These are phyloP conservation scores for Silene conica DNA, from an alignment of 148 eudicot species.

Conservation along the genomic window DNA sequence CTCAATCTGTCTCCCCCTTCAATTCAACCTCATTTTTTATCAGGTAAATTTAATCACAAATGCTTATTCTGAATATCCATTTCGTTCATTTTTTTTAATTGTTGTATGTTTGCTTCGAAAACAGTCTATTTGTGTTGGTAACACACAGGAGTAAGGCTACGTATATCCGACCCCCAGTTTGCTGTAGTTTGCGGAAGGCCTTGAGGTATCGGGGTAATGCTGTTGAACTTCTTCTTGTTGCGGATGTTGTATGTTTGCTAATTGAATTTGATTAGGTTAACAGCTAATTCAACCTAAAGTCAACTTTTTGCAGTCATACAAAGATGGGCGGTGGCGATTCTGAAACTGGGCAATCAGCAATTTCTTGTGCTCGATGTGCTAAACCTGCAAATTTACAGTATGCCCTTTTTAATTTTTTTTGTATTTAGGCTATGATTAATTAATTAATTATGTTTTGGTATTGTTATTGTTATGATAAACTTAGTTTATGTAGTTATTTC, in stretches of 20 bases:
- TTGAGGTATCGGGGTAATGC: too few species aligned
- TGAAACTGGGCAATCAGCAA: slow-evolving; percentile 37
- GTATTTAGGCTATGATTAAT: too few species aligned
- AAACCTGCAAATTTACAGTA: slow-evolving; percentile 92
- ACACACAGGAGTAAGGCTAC: too few species aligned
- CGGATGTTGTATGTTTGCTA: too few species aligned
- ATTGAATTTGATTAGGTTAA: background rate
- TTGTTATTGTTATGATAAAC: background rate
- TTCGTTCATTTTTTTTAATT: background rate
- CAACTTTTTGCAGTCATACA: slow-evolving; percentile 9
- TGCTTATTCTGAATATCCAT: background rate
- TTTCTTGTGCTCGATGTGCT: slow-evolving; percentile 63
- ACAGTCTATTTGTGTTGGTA: too few species aligned
- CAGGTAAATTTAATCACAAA: slow-evolving; percentile 7
- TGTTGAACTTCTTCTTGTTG: too few species aligned
- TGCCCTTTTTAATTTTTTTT: slow-evolving; percentile 2
- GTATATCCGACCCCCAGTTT: too few species aligned
- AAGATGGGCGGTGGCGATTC: slow-evolving; percentile 39
- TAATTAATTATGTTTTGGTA: background rate
- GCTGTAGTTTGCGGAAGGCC: background rate
- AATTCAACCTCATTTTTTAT: slow-evolving; percentile 1
- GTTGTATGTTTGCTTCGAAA: too few species aligned
- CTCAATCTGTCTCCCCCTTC: background rate
- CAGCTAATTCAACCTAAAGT: background rate
- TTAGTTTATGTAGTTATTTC: background rate